phyloP scores from a whole-genome alignment of 2,329 filamentous ascomycete genomes.

The Arthrinium phaeospermum region DNA sequence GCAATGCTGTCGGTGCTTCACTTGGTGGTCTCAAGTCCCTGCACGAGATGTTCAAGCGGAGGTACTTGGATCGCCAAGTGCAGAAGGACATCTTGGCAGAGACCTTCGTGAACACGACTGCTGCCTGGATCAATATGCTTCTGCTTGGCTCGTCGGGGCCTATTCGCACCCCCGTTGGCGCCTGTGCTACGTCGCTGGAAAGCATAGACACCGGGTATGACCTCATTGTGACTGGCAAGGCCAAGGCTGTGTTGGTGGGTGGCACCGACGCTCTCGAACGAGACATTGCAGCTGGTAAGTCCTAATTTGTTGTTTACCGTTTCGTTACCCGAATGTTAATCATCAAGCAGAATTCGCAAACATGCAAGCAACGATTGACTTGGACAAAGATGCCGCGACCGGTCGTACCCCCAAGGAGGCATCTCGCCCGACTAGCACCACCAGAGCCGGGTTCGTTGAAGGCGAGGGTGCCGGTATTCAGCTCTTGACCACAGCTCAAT shows the following conservation, averaged over 20 bases:
- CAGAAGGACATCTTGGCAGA: conserved; percentile 44
- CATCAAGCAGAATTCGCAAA: conserved; percentile 36
- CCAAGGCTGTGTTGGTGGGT: conserved; percentile 41
- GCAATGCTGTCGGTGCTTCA: conserved; percentile 41
- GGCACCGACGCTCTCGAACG: conserved; percentile 41
- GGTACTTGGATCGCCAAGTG: conserved; percentile 37
- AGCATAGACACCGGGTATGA: conserved; percentile 43
- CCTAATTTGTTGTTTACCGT: rapidly evolving
- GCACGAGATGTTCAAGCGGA: conserved; percentile 37
- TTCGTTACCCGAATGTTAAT: not conserved
- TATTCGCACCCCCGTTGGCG: conserved; percentile 42
- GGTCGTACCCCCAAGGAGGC: conserved; percentile 41
- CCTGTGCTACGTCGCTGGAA: conserved; percentile 46
- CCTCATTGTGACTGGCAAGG: conserved; percentile 36
- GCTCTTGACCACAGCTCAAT: conserved; percentile 38
- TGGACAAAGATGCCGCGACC: conserved; percentile 33
- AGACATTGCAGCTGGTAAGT: conserved; percentile 31
- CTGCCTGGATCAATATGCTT: conserved; percentile 50
- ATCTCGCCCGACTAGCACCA: conserved; percentile 41
- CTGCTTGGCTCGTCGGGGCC: conserved; percentile 43
- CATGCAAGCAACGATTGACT: conserved; percentile 44
- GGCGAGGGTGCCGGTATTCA: conserved; percentile 43
- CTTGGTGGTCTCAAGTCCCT: conserved; percentile 36
- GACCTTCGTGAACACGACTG: conserved; percentile 42
- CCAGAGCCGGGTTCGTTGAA: conserved; percentile 44